phyloP scores from a whole-genome alignment of 78 protist species.

The Fonticula alba region DNA sequence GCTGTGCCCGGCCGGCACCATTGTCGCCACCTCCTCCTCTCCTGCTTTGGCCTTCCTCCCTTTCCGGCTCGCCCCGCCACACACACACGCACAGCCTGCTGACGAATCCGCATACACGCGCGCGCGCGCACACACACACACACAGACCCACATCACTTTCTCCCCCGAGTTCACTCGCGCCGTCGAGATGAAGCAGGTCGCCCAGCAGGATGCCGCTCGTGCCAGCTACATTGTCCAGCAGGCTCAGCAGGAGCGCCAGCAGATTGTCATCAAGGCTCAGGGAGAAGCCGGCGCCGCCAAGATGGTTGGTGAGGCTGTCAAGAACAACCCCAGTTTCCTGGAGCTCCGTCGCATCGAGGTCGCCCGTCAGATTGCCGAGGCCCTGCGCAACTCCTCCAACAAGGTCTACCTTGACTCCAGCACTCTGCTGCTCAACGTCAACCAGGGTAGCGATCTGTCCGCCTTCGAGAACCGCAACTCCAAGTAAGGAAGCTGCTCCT shows the following conservation, averaged over 20 bases:
- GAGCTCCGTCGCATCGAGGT: slow-evolving; percentile 63
- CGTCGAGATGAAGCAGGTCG: slow-evolving; percentile 80
- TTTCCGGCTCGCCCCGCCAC: too few relatives aligned
- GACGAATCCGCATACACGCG: too few relatives aligned
- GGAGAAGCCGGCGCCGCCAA: slow-evolving; percentile 85
- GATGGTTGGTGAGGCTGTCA: slow-evolving; percentile 61
- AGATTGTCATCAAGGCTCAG: slow-evolving; percentile 68
- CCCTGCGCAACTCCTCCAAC: slow-evolving; percentile 40
- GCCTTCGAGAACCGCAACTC: too few relatives aligned
- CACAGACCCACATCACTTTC: not conserved
- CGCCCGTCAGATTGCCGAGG: slow-evolving; percentile 54
- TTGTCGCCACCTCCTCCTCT: not conserved
- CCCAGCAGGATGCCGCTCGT: slow-evolving; percentile 87
- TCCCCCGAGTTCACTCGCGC: slow-evolving; percentile 73
- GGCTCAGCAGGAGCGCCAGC: slow-evolving; percentile 70
- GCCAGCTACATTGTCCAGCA: slow-evolving; percentile 76
- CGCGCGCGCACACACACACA: too few relatives aligned
- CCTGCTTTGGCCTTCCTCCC: too few relatives aligned
- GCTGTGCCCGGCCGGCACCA: not conserved
- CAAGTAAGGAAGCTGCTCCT: too few relatives aligned
- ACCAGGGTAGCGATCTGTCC: too few relatives aligned
- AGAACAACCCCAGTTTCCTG: slow-evolving; percentile 60
- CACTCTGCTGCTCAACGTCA: slow-evolving; percentile 45
- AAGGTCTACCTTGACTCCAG: slow-evolving; percentile 43
- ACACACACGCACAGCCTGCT: too few relatives aligned